Base-by-base conservation (phyloP, 164 flowering plant species). In the Nymphaea colorata region DNA sequence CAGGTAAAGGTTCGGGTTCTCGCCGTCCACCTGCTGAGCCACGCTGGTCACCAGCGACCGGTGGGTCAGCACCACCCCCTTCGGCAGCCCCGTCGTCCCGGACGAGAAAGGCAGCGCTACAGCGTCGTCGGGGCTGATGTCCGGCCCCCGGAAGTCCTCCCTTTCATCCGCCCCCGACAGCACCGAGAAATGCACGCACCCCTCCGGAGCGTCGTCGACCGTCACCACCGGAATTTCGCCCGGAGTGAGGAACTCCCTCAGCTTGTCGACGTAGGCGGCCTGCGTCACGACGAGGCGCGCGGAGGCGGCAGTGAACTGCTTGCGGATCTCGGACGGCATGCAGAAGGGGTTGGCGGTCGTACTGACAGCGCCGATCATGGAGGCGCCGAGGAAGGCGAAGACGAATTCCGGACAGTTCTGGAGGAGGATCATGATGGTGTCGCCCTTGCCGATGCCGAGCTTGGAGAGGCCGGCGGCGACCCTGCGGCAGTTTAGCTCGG, bases 21-120 rank as follows among this genome's bases (percentile, higher is more conserved):
- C 95, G 5, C 97, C 97, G 66, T 91, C 95, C 1, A 89, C 91
- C 64, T 86, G 90, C 67, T 91, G 97, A 3, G 93, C 97, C 11
- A 87, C 79, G 67, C 87, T 86, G 2, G 97, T 82, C 42, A 87
- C 71, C 71, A 89, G 71, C 75, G 86, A 82, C 75, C 76, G 80
- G 74, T 91, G 97, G 0, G 93, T 91, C 70, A 91, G 69, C 2
- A 88, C 68, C 76, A 88, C 97, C 0, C 97, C 97, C 65, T 91
- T 91, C 0, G 95, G 91, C 0, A 87, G 68, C 42, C 97, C 97
- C 2, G 95, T 91, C 0, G 97, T 91, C 7, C 97, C 97, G 0
- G 97, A 91, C 2, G 97, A 91, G 81, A 79, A 91, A 12, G 93
- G 97, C 44, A 91, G 76, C 16, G 87, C 88, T 5, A 89, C 91